Evolutionary conservation across 257 asterid species (phyloP), one percentile per base, ranked within the genome.

Genomic region (Solanum gandarillasii): DNA sequence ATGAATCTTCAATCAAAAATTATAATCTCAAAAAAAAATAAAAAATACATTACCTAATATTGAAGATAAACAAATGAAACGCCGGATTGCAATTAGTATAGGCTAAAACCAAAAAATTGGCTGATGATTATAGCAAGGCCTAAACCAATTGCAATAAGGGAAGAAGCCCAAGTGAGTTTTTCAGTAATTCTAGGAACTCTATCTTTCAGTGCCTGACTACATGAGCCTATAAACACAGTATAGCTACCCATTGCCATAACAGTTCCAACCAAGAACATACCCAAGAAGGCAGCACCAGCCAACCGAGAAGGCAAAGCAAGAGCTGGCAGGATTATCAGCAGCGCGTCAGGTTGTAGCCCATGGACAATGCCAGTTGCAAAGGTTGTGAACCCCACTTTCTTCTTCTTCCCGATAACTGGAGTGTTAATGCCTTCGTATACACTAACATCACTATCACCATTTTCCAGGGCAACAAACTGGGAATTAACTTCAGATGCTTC

Each of bases 221-320:
- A 95, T 13, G 99, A 96, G 2, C 99, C 99, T 21, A 97, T 94
- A 35, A 97, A 94, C 36, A 93, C 98, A 0, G 99, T 97, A 87
- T 97, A 97, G 81, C 99, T 97, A 21, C 99, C 99, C 99, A 97
- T 97, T 5, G 99, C 99, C 2, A 96, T 79, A 41, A 97, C 99
- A 0, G 99, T 97, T 84, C 99, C 99, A 18, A 95, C 92, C 92
- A 97, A 91, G 89, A 97, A 97, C 99, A 96, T 97, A 52, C 90
- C 13, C 67, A 97, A 82, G 90, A 97, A 97, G 1, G 99, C 95
- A 34, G 99, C 99, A 70, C 99, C 99, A 5, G 99, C 99, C 83
- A 96, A 62, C 9, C 99, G 95, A 81, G 99, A 97, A 6, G 99
- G 99, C 94, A 97, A 48, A 71, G 99, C 99, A 20, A 97, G 98